Evolutionary conservation across 2,329 filamentous ascomycete genomes (phyloP).

Genomic region (Talaromyces sp.): DNA sequence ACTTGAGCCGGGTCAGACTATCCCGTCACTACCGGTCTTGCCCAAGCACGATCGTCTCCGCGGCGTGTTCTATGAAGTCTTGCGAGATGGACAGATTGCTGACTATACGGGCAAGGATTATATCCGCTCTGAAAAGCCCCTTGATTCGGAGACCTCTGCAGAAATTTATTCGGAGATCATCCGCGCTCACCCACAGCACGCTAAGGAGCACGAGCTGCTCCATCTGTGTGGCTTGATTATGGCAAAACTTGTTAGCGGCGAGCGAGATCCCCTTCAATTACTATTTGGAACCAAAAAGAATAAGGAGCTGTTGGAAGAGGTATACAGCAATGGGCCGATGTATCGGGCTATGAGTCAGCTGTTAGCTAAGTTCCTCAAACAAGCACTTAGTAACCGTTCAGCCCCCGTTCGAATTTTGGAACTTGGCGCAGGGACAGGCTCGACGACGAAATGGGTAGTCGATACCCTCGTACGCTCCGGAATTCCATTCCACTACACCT

Average conservation of each 20-base stretch:
- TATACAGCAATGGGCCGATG: constrained; percentile 30
- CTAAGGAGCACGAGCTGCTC: constrained; percentile 28
- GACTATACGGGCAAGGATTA: neutral
- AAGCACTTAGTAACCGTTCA: neutral
- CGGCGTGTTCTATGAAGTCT: neutral
- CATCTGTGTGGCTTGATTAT: constrained; percentile 30
- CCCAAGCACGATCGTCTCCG: neutral
- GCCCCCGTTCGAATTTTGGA: constrained; percentile 2
- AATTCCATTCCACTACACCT: neutral
- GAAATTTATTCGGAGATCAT: neutral
- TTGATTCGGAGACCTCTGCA: neutral
- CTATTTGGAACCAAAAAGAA: constrained; percentile 32
- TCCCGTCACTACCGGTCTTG: neutral
- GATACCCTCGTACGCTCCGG: neutral
- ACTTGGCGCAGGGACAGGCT: constrained; percentile 2
- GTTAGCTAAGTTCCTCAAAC: neutral
- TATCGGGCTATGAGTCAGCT: neutral
- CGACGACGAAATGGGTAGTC: neutral
- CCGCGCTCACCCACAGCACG: constrained; percentile 21
- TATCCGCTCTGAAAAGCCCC: neutral
- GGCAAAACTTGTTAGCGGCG: constrained; percentile 32
- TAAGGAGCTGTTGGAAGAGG: constrained; percentile 30
- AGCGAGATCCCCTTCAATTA: constrained; percentile 32
- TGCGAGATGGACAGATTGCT: neutral
- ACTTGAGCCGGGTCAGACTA: neutral